These are phyloP conservation scores for Rhizopogon salebrosus DNA, from an alignment of 768 basidiomycete species.

Conservation along the genomic window DNA sequence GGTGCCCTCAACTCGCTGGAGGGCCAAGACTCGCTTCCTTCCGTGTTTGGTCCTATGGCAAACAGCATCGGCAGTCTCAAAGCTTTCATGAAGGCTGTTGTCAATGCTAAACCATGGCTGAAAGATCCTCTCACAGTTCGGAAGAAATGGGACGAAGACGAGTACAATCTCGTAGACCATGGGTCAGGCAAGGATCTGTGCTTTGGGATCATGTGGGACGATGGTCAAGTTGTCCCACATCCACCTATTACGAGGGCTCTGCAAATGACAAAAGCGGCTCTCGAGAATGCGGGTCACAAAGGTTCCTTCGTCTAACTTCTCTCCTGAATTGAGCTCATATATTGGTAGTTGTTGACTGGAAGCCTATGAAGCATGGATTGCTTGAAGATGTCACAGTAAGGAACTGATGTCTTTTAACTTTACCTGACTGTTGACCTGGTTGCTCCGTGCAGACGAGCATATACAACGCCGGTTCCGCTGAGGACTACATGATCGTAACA, in stretches of 20 bases:
- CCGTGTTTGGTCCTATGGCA: conserved; percentile 71
- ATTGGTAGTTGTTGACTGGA: conserved; percentile 63
- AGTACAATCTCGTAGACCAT: conserved; percentile 55
- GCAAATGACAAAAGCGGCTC: conserved; percentile 46
- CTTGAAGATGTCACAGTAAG: conserved; percentile 39
- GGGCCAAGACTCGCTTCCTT: conserved; percentile 69
- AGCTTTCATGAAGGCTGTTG: conserved; percentile 58
- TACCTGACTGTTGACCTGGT: neutral
- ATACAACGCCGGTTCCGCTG: conserved; percentile 40
- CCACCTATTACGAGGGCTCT: conserved; percentile 63
- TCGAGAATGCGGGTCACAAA: conserved; percentile 58
- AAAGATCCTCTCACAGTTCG: conserved; percentile 54
- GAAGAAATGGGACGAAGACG: conserved; percentile 57
- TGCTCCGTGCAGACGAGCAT: conserved; percentile 29
- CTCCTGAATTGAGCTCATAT: neutral
- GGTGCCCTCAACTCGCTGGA: conserved; percentile 61
- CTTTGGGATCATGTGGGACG: conserved; percentile 63
- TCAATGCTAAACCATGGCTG: conserved; percentile 58
- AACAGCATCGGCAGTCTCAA: conserved; percentile 54
- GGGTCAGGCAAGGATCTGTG: conserved; percentile 45
- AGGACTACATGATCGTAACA: conserved; percentile 39
- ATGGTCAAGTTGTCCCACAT: conserved; percentile 51
- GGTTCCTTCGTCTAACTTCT: conserved; percentile 32
- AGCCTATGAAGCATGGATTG: conserved; percentile 46
- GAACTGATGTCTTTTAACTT: conserved; percentile 6